phyloP scores from a whole-genome alignment of 306 rosid species.

The Abrus precatorius region DNA sequence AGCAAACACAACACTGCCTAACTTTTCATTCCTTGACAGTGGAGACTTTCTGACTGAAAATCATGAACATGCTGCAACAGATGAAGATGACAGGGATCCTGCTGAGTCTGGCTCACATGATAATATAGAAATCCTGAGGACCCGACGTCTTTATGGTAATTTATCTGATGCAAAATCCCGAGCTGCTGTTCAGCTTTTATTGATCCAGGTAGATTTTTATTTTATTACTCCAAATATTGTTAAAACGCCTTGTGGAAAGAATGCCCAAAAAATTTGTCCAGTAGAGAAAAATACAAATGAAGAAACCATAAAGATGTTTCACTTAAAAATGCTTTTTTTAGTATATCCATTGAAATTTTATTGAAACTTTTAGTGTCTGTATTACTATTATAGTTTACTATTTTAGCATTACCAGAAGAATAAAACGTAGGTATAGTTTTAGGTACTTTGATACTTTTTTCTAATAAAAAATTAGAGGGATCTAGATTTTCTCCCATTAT shows the following conservation, averaged over 20 bases:
- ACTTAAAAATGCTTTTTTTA: constrained; percentile 14
- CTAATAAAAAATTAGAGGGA: too few relatives aligned
- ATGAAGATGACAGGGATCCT: constrained; percentile 64
- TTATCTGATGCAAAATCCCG: constrained; percentile 90
- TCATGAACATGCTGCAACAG: constrained; percentile 54
- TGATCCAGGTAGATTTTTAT: constrained; percentile 86
- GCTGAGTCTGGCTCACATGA: constrained; percentile 60
- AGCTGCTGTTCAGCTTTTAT: constrained; percentile 96
- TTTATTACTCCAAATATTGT: constrained; percentile 34
- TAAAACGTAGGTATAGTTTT: too few relatives aligned
- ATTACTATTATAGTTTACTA: neutral
- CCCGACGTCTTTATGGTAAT: constrained; percentile 63
- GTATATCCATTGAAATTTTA: constrained; percentile 17
- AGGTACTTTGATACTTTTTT: too few relatives aligned
- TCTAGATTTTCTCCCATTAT: too few relatives aligned
- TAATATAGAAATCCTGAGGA: constrained; percentile 65
- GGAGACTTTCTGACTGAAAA: constrained; percentile 51
- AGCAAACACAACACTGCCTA: constrained; percentile 86
- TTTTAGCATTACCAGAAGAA: neutral
- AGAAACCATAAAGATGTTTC: constrained; percentile 25
- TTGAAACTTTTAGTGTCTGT: neutral
- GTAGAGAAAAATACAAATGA: neutral
- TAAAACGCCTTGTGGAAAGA: neutral
- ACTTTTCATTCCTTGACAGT: constrained; percentile 73
- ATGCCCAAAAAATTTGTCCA: neutral